Evolutionary conservation across 257 asterid genomes (phyloP).

Genomic region (Ballota nigra): DNA sequence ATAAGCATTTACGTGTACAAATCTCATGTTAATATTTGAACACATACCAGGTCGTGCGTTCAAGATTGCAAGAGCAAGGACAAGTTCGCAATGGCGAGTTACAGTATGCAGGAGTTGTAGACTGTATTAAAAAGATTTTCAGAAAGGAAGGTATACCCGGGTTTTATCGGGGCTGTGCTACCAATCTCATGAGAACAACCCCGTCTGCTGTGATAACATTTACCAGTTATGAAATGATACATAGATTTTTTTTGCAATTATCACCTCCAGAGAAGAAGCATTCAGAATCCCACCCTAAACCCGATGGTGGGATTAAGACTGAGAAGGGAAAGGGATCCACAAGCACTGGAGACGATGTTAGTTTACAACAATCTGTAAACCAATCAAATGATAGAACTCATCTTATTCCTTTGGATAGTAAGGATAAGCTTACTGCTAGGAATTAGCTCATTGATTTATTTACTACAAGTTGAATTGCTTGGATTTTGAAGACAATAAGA

Average conservation of each 20-base stretch:
- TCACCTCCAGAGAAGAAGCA: constrained; percentile 40
- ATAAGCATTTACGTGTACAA: background rate
- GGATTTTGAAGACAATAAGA: constrained; percentile 25
- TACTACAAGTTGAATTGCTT: constrained; percentile 5
- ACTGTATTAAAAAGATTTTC: constrained; percentile 67
- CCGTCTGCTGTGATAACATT: constrained; percentile 95
- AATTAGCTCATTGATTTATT: constrained; percentile 28
- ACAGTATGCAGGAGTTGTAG: constrained; percentile 69
- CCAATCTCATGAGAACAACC: constrained; percentile 89
- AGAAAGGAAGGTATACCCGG: constrained; percentile 70
- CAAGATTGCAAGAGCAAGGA: constrained; percentile 97
- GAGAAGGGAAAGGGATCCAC: constrained; percentile 37
- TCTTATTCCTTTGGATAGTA: constrained; percentile 39
- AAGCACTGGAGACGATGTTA: constrained; percentile 17
- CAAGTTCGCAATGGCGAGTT: constrained; percentile 45
- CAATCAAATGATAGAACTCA: constrained; percentile 45
- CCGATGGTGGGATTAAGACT: constrained; percentile 31
- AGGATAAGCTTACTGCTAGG: constrained; percentile 44
- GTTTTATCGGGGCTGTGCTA: constrained; percentile 94
- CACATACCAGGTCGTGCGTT: constrained; percentile 72
- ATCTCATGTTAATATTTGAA: background rate
- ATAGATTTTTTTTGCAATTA: constrained; percentile 47
- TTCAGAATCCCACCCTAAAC: constrained; percentile 44
- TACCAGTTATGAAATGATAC: constrained; percentile 89
- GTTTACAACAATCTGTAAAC: constrained; percentile 38